Conservation (phyloP, 2,329 filamentous ascomycete species). For the Talaromyces pinophilus region DNA sequence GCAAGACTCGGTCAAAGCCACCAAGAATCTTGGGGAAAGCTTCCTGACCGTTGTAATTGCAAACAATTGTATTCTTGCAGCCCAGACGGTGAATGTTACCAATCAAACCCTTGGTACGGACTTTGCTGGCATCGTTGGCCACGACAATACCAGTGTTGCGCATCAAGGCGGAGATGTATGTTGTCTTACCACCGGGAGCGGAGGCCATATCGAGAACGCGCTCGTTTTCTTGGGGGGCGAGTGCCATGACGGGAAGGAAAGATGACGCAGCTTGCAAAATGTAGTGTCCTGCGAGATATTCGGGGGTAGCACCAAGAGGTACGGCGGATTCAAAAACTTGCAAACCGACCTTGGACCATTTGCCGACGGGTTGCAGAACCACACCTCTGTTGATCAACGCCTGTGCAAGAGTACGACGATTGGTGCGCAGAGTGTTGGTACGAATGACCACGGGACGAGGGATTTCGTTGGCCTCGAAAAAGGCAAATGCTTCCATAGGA, state of each 20-base stretch:
- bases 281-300: conserved; percentile 96
- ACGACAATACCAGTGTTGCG: conserved; percentile 95
- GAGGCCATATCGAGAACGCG: conserved; percentile 92
- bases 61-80: conserved; percentile 90
- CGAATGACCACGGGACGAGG: conserved; percentile 91
- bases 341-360: conserved; percentile 97
- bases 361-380: conserved; percentile 92
- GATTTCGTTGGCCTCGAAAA: conserved; percentile 98
- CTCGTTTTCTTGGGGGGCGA: conserved; percentile 91
- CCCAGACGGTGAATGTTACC: conserved; percentile 96
- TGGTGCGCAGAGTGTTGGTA: conserved; percentile 87
- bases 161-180: conserved; percentile 94
- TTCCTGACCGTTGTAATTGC: conserved; percentile 82
- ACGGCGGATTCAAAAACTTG: conserved; percentile 92
- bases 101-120: conserved; percentile 92
- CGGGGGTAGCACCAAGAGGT: conserved; percentile 89
- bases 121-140: conserved; percentile 94
- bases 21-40: conserved; percentile 94
- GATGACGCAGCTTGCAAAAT: conserved; percentile 96
- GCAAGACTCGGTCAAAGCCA: conserved; percentile 89
- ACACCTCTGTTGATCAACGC: conserved; percentile 94
- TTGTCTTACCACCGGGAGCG: conserved; percentile 93
- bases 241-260: conserved; percentile 95
- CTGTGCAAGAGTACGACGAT: conserved; percentile 79
- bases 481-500: conserved; percentile 90